These are phyloP conservation scores for Earliella scabrosa DNA, from an alignment of 1,284 basidiomycete species.

Conservation along the genomic window DNA sequence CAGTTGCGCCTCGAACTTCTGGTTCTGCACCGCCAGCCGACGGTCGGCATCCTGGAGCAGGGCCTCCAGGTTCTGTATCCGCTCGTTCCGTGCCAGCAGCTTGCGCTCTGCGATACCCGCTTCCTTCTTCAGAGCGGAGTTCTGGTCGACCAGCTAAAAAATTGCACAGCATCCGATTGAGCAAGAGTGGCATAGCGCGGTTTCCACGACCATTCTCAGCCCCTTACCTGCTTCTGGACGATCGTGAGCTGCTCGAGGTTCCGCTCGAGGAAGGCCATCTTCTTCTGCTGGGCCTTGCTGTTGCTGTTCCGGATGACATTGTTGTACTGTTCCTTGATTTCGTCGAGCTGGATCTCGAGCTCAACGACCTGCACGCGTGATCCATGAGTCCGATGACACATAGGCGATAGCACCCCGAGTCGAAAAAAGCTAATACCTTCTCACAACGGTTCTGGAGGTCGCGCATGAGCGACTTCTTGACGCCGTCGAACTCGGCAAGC, in stretches of 20 bases:
- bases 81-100: constrained; percentile 93
- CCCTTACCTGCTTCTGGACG: constrained; percentile 92
- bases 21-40: constrained; percentile 88
- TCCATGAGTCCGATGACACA: constrained; percentile 7
- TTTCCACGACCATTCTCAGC: not conserved
- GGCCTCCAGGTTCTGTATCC: constrained; percentile 94
- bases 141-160: constrained; percentile 94
- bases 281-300: constrained; percentile 98
- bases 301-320: constrained; percentile 98
- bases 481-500: constrained; percentile 96
- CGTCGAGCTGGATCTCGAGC: constrained; percentile 98
- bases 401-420: not conserved
- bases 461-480: constrained; percentile 98
- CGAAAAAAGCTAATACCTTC: constrained; percentile 66
- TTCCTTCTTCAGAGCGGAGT: constrained; percentile 97
- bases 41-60: constrained; percentile 94
- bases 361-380: constrained; percentile 84
- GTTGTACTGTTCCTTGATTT: constrained; percentile 99
- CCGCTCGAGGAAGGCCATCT: constrained; percentile 98
- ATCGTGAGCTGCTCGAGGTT: constrained; percentile 95
- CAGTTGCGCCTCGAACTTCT: constrained; percentile 94
- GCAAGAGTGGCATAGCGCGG: constrained; percentile 9
- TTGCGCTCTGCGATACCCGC: constrained; percentile 97
- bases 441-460: constrained; percentile 99
- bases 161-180: constrained; percentile 14